Base-by-base conservation (phyloP, 2,329 filamentous ascomycete species). In the Pseudogymnoascus sp. region DNA sequence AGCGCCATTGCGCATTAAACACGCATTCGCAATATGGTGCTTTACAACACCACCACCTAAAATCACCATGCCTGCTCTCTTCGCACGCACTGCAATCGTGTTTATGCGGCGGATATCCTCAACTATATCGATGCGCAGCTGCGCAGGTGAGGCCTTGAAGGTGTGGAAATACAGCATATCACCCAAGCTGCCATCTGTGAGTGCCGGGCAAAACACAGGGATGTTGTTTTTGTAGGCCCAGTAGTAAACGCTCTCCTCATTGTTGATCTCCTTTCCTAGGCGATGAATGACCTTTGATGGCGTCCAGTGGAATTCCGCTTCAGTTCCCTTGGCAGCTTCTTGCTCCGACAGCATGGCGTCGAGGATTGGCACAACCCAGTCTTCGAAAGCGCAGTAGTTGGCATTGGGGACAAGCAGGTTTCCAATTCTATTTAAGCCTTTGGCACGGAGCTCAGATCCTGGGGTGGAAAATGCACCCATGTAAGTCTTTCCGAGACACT, bases 141-240 rank as follows among this genome's bases (percentile, higher is more conserved):
- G 89, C 63, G 79, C 77, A 3, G 93, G 93, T 1, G 90, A 92
- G 0, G 90, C 77, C 73, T 93, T 94, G 82, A 91, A 99, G 1
- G 92, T 96, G 77, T 99, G 93, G 74, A 99, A 97, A 76, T 97
- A 97, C 39, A 99, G 80, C 94, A 99, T 99, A 74, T 99, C 94
- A 4, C 94, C 94, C 18, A 99, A 76, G 68, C 90, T 96, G 16
- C 94, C 94, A 70, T 99, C 94, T 0, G 94, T 99, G 68, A 99
- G 78, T 5, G 94, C 94, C 0, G 94, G 94, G 71, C 93, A 97
- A 78, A 99, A 99, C 14, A 99, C 88, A 0, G 94, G 94, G 62
- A 99, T 97, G 73, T 94, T 80, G 76, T 99, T 97, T 77, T 92
- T 94, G 77, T 89, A 95, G 0, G 93, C 93, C 94, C 94, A 99